Evolutionary conservation across 192 early-diverging fungal species (phyloP), one percentile per base, ranked within the genome.

Genomic region (Coemansia sp.): DNA sequence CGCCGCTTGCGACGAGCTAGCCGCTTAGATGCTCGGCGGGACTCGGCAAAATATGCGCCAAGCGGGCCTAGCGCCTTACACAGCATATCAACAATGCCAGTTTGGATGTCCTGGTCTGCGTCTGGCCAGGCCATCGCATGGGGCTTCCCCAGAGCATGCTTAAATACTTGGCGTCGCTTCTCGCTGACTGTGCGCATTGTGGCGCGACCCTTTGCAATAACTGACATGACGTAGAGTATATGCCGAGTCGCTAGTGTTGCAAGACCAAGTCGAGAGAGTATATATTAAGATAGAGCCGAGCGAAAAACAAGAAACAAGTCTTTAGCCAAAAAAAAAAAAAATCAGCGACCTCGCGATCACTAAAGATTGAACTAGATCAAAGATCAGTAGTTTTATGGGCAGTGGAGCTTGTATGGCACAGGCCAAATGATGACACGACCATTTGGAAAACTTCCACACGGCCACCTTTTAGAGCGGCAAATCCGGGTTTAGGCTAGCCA

Each of bases 91-190:
- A 76, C 31, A 19, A 82, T 67, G 7, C 42, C 67, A 10, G 25
- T 36, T n/a, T 73, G 70, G 1, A 51, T 38, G 12, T 58, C 54
- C 27, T 42, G 53, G 12, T 47, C 56, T 9, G 46, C 63, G 3
- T 66, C 46, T 11, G 79, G 79, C 79, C 79, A 82, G 2, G 32
- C 22, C 31, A 70, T 82, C 2, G 70, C 62, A 27, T 73, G 75
- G 1, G 79, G 79, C 46, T 73, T 76, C 37, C 71, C 79, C 10
- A 82, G 66, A 1, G 70, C 73, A 37, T 82, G 73, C 56, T 82
- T 82, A 54, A 82, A 73, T 40, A 82, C 73, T 22, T 65, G 66
- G 7, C 73, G 79, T 20, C 67, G 56, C 60, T 64, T 65, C 6
- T 62, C 43, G 64, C 69, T 60, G 1, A 59, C 58, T 10, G 60